A percentile compares a stretch with the other conserved stretches of the same genome.
Conservation (phyloP, 2,329 filamentous ascomycete genomes). For the Paecilomyces variotii region DNA sequence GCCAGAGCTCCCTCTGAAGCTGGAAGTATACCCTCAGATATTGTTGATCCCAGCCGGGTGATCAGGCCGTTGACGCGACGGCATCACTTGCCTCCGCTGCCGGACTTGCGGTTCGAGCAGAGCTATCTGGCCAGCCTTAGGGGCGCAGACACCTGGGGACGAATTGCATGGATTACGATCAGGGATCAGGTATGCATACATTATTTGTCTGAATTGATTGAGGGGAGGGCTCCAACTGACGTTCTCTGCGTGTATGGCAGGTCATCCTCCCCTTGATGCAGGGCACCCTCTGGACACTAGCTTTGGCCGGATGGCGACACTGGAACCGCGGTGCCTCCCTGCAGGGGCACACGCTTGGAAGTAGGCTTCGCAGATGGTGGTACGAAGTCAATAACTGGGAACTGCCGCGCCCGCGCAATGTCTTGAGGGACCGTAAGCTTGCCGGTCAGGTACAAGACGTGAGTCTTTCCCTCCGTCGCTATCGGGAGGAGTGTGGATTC, state of each 20-base stretch:
- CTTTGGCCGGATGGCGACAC: constrained; percentile 77
- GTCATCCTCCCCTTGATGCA: constrained; percentile 80
- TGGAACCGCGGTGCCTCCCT: constrained; percentile 77
- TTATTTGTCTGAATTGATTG: not conserved
- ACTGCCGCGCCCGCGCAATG: constrained; percentile 41
- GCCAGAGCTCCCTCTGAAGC: constrained; percentile 34
- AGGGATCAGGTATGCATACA: constrained; percentile 65
- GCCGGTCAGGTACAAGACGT: constrained; percentile 37
- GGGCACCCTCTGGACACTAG: constrained; percentile 80
- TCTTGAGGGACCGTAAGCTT: constrained; percentile 19
- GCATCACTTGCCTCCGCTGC: constrained; percentile 58
- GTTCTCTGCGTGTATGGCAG: constrained; percentile 36
- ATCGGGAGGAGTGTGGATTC: not conserved
- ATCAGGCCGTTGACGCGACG: constrained; percentile 29
- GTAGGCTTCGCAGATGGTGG: constrained; percentile 82
- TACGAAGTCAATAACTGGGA: constrained; percentile 89
- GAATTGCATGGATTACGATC: constrained; percentile 73
- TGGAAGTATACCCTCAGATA: constrained; percentile 39
- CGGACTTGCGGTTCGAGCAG: constrained; percentile 92
- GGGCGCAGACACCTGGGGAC: constrained; percentile 68
- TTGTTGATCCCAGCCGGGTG: constrained; percentile 32
- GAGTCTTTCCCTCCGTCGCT: constrained; percentile 14
- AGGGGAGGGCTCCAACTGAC: not conserved
- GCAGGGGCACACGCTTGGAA: constrained; percentile 68
- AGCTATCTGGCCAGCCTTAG: constrained; percentile 90